These are phyloP conservation scores for Rubus parviflorus DNA, from an alignment of 306 rosid species.

Conservation along the genomic window DNA sequence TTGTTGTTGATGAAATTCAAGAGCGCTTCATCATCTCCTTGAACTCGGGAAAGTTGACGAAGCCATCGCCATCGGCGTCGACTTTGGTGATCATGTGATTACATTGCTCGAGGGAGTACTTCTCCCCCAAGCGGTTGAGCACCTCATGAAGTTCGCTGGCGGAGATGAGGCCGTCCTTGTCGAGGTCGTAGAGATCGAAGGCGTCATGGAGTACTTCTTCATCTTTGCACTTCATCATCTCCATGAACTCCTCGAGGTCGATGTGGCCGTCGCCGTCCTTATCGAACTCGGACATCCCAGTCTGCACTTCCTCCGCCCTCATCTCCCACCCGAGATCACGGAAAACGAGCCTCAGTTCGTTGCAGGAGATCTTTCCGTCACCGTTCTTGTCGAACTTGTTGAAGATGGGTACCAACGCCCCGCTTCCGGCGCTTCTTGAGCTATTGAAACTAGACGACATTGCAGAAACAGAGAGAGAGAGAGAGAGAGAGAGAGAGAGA, in stretches of 20 bases:
- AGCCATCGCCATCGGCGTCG: slow-evolving; percentile 82
- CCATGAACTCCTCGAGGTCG: slow-evolving; percentile 67
- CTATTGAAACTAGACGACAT: background rate
- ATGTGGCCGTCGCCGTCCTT: slow-evolving; percentile 82
- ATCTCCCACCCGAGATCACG: slow-evolving; percentile 50
- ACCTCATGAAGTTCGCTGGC: slow-evolving; percentile 63
- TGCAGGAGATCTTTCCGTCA: slow-evolving; percentile 72
- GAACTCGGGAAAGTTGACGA: slow-evolving; percentile 83
- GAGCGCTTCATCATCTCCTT: slow-evolving; percentile 73
- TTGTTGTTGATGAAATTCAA: background rate
- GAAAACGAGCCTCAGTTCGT: slow-evolving; percentile 62
- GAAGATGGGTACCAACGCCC: slow-evolving; percentile 43
- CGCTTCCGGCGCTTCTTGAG: background rate
- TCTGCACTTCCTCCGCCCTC: slow-evolving; percentile 50
- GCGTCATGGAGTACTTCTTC: slow-evolving; percentile 58
- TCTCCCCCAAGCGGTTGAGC: slow-evolving; percentile 66
- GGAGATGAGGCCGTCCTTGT: slow-evolving; percentile 81
- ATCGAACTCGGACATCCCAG: slow-evolving; percentile 70
- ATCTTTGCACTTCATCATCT: slow-evolving; percentile 46
- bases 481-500: background rate
- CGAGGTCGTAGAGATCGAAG: slow-evolving; percentile 76
- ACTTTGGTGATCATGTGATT: slow-evolving; percentile 65
- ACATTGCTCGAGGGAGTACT: slow-evolving; percentile 67
- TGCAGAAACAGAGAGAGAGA: too few species aligned
- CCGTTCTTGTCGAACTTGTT: slow-evolving; percentile 45